Evolutionary conservation across 176 grass and related monocot species (phyloP).

Genomic region (Musa schizocarpa): DNA sequence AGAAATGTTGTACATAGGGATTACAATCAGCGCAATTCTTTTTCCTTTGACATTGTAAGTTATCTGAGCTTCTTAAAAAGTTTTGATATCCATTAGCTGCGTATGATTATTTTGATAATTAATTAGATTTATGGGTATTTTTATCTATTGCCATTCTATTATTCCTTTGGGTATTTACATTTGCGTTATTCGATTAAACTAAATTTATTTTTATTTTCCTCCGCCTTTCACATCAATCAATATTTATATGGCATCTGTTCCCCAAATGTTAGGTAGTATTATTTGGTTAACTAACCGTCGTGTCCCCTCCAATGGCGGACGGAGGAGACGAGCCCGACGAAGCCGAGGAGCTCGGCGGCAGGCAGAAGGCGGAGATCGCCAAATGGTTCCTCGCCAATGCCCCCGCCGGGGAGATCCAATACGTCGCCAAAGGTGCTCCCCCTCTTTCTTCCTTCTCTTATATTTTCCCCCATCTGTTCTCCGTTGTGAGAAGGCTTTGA

Average conservation of each 20-base stretch:
- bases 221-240: too few relatives aligned
- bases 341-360: slow-evolving; percentile 38
- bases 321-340: slow-evolving; percentile 23
- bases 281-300: not conserved
- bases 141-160: too few relatives aligned
- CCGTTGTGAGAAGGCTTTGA: not conserved
- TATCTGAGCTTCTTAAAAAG: too few relatives aligned
- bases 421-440: slow-evolving; percentile 78
- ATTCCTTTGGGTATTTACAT: too few relatives aligned
- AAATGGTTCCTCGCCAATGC: slow-evolving; percentile 92
- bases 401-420: slow-evolving; percentile 91
- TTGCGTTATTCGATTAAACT: too few relatives aligned
- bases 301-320: slow-evolving; percentile 55
- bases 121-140: too few relatives aligned
- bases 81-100: too few relatives aligned
- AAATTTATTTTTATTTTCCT: too few relatives aligned
- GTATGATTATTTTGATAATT: too few relatives aligned
- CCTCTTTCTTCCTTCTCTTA: not conserved
- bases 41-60: too few relatives aligned
- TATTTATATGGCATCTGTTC: not conserved
- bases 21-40: too few relatives aligned
- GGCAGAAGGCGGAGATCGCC: slow-evolving; percentile 80
- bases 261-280: not conserved
- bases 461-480: slow-evolving; percentile 5
- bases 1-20: too few relatives aligned